Evolutionary conservation across 257 asterid species (phyloP).

Genomic region (Fraxinus americana): DNA sequence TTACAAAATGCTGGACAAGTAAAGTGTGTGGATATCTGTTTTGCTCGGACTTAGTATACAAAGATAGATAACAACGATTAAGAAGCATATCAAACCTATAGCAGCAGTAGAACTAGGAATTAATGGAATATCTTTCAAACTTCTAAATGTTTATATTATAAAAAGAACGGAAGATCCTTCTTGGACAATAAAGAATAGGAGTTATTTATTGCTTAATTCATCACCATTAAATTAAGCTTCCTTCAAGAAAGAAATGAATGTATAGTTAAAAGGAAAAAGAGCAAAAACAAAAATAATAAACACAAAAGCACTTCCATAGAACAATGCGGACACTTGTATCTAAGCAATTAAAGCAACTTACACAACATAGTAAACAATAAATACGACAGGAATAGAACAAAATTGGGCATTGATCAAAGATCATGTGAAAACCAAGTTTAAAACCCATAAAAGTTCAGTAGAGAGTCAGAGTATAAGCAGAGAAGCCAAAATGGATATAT

Average conservation of each 20-base stretch:
- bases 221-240: constrained; percentile 5
- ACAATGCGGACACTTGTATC: background rate
- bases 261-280: constrained; percentile 15
- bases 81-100: constrained; percentile 2
- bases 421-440: constrained; percentile 26
- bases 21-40: background rate
- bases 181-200: background rate
- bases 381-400: background rate
- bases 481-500: constrained; percentile 40
- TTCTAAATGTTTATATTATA: background rate
- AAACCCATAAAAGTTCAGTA: constrained; percentile 24
- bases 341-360: background rate
- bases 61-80: background rate
- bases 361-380: background rate
- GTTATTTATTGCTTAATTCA: background rate
- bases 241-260: constrained; percentile 13
- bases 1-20: background rate
- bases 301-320: background rate
- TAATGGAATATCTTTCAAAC: background rate
- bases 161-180: constrained; percentile 5
- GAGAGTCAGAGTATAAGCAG: constrained; percentile 39
- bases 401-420: constrained; percentile 15
- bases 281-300: background rate
- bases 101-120: background rate
- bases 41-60: background rate